Base-by-base conservation (phyloP, 805 yeast species). In the Candida qinlingensis region DNA sequence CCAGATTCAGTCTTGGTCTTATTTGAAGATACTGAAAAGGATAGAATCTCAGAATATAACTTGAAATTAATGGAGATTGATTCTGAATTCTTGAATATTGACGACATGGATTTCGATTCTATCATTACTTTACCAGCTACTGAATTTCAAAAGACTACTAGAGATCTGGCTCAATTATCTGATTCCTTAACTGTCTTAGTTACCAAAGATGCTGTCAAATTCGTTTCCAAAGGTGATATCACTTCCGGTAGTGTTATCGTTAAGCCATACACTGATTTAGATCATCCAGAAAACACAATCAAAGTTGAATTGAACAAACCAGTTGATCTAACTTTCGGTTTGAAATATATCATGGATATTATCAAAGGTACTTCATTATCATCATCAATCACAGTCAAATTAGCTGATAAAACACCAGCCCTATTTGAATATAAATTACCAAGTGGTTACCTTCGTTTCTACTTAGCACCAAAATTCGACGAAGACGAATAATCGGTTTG, bases 391-490 rank as follows among this genome's bases (percentile, higher is more conserved):
- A 86, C 94, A 38, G 77, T 94, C 55, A 87, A 88, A 69, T 78
- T 94, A 63, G 87, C 96, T 19, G 92, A 86, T 62, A 89, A 87
- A 65, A 83, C 94, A 12, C 99, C 99, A 34, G 96, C 97, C 39
- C 73, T 90, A 67, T 89, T 94, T 64, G 97, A 92, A 72, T 94
- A 85, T 73, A 85, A 85, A 69, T 75, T 94, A 64, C 83, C 89
- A 54, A 86, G 92, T 68, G 99, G 99, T 47, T 87, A 88, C 70
- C 75, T 94, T 67, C 85, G 96, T 67, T 94, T 87, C 80, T 94
- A 87, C 79, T 79, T 94, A 68, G 99, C 99, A 59, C 99, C 99
- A 51, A 92, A 94, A 77, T 89, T 94, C 66, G 96, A 87, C 56
- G 98, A 91, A 55, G 96, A 87, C 55, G 94, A 87, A 56, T 80